phyloP scores from a whole-genome alignment of 2,329 filamentous ascomycete genomes.

The Phoma sp. region DNA sequence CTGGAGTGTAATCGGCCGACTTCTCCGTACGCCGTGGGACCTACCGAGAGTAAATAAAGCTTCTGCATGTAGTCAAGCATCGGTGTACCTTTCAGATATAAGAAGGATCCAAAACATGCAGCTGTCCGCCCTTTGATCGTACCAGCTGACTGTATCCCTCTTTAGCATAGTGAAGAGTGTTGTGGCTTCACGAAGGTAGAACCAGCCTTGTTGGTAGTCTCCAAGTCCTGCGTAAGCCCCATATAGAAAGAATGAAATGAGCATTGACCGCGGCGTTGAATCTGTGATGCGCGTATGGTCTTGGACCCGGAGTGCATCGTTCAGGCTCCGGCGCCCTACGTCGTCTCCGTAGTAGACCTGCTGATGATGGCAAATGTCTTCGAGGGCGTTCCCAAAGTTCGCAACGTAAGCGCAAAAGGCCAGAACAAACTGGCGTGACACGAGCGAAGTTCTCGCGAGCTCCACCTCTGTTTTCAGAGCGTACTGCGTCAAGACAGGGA shows the following conservation, averaged over 20 bases:
- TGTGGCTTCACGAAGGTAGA: constrained; percentile 77
- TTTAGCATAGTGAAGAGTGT: constrained; percentile 60
- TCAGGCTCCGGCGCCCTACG: constrained; percentile 28
- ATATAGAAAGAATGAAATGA: constrained; percentile 82
- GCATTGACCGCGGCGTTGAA: constrained; percentile 52
- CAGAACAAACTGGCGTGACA: constrained; percentile 42
- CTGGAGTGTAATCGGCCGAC: constrained; percentile 73
- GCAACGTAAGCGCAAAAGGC: constrained; percentile 50
- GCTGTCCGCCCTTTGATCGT: constrained; percentile 17
- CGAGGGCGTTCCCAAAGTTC: constrained; percentile 29
- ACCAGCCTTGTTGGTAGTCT: constrained; percentile 80
- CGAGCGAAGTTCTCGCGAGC: constrained; percentile 25
- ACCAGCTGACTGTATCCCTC: constrained; percentile 20
- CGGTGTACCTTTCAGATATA: constrained; percentile 33
- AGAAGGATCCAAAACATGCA: constrained; percentile 37
- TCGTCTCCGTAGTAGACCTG: neutral
- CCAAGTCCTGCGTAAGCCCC: constrained; percentile 75
- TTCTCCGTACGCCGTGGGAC: constrained; percentile 75
- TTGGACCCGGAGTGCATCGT: constrained; percentile 34
- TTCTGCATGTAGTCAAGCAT: neutral
- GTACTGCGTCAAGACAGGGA: constrained; percentile 38
- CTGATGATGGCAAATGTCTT: constrained; percentile 1
- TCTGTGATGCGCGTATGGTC: constrained; percentile 25
- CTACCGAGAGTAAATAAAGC: constrained; percentile 43
- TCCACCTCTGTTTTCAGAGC: constrained; percentile 32